A percentile compares a stretch with the other conserved stretches of the same genome.
phyloP scores from a whole-genome alignment of 495 filamentous ascomycete genomes.

The Lophiotrema nucula region DNA sequence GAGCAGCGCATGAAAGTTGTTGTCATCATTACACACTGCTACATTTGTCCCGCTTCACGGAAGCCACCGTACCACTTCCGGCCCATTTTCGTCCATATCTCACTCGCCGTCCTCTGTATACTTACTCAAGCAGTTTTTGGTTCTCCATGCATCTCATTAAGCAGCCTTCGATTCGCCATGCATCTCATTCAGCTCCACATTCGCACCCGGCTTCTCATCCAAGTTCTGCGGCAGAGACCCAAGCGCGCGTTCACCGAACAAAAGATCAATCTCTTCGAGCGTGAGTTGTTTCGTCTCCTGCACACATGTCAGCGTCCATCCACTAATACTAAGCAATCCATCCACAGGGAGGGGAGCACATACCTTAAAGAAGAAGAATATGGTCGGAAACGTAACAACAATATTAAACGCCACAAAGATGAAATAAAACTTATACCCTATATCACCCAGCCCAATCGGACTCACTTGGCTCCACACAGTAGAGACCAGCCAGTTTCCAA shows the following conservation, averaged over 20 bases:
- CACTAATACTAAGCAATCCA: neutral
- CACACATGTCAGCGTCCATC: neutral
- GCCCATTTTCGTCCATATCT: too few relatives aligned
- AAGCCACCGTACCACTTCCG: too few relatives aligned
- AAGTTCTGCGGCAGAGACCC: constrained; percentile 46
- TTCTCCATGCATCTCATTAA: too few relatives aligned
- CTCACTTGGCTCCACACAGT: constrained; percentile 60
- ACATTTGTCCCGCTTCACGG: too few relatives aligned
- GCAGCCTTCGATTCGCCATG: too few relatives aligned
- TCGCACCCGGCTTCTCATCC: constrained; percentile 12
- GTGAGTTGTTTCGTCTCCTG: constrained; percentile 55
- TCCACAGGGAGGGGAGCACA: neutral
- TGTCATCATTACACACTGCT: too few relatives aligned
- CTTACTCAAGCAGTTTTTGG: too few relatives aligned
- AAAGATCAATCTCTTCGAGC: constrained; percentile 57
- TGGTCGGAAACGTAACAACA: constrained; percentile 37
- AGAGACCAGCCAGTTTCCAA: constrained; percentile 57
- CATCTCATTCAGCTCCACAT: too few relatives aligned
- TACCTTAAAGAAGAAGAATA: constrained; percentile 53
- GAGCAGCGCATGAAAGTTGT: too few relatives aligned
- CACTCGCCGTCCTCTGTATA: too few relatives aligned
- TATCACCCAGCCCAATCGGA: constrained; percentile 54
- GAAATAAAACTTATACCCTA: constrained; percentile 56
- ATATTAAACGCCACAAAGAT: constrained; percentile 51
- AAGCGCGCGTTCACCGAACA: constrained; percentile 52